A percentile compares a stretch with the other conserved stretches of the same genome.
Evolutionary conservation across 257 asterid genomes (phyloP).

Genomic region (Capsicum chinense): DNA sequence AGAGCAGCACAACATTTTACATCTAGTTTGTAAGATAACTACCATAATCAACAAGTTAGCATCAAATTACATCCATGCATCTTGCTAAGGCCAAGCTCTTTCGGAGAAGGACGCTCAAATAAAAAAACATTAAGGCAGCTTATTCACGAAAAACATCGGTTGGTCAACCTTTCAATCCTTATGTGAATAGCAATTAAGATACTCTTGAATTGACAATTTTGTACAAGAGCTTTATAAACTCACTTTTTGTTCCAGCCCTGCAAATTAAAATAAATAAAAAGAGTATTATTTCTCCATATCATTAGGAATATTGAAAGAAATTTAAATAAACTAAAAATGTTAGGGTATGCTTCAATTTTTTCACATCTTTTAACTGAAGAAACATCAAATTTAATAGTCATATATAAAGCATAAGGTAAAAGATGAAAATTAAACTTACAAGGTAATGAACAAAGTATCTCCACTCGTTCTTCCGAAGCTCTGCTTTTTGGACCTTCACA

Average conservation of each 20-base stretch:
- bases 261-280: constrained; percentile 37
- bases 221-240: constrained; percentile 41
- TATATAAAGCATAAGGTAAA: constrained; percentile 17
- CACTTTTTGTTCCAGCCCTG: constrained; percentile 99
- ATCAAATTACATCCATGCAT: not conserved
- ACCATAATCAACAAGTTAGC: constrained; percentile 18
- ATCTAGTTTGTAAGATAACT: not conserved
- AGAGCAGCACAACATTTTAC: not conserved
- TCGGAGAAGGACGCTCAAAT: not conserved
- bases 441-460: constrained; percentile 93
- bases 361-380: constrained; percentile 9
- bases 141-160: constrained; percentile 1
- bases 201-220: not conserved
- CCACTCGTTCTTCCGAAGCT: constrained; percentile 85
- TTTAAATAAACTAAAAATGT: constrained; percentile 21
- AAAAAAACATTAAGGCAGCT: not conserved
- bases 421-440: constrained; percentile 54
- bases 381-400: constrained; percentile 2
- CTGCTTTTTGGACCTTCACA: constrained; percentile 86
- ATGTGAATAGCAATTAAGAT: not conserved
- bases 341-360: not conserved
- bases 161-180: constrained; percentile 4
- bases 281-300: constrained; percentile 20
- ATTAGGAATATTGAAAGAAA: constrained; percentile 11
- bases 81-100: not conserved